Evolutionary conservation across 768 basidiomycete genomes (phyloP).

Genomic region (Trametes cingulata): DNA sequence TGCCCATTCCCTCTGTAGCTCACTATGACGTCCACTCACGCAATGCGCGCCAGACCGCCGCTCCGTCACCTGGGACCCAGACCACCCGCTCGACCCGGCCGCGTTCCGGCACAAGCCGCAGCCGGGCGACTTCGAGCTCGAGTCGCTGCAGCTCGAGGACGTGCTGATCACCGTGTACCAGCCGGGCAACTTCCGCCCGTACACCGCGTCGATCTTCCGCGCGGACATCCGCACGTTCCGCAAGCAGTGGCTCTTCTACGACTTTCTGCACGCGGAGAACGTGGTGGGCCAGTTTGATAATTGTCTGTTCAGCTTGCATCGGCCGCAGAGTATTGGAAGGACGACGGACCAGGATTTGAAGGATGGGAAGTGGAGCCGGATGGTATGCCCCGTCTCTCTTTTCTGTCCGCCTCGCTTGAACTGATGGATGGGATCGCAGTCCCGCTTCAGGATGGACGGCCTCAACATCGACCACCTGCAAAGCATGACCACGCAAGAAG

Average conservation of each 20-base stretch:
- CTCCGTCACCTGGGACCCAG: constrained; percentile 81
- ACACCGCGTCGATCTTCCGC: constrained; percentile 89
- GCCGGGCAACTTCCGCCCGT: constrained; percentile 89
- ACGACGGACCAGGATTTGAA: constrained; percentile 84
- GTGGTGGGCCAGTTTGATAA: constrained; percentile 98
- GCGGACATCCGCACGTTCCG: constrained; percentile 83
- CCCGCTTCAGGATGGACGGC: constrained; percentile 94
- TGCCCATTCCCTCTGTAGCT: not conserved
- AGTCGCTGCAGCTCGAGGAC: constrained; percentile 88
- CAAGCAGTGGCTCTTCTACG: constrained; percentile 95
- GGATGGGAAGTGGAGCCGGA: constrained; percentile 82
- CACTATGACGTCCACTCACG: not conserved
- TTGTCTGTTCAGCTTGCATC: constrained; percentile 94
- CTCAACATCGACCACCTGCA: constrained; percentile 96
- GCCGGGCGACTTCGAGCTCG: constrained; percentile 90
- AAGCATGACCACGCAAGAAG: constrained; percentile 74
- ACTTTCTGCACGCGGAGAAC: constrained; percentile 86
- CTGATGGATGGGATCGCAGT: constrained; percentile 45
- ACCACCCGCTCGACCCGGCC: constrained; percentile 78
- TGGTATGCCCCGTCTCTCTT: constrained; percentile 54
- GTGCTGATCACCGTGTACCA: constrained; percentile 94
- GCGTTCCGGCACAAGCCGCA: constrained; percentile 71
- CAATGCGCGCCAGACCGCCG: constrained; percentile 65
- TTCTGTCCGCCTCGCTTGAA: not conserved
- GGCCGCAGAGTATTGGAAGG: constrained; percentile 92